A percentile compares a stretch with the other conserved stretches of the same genome.
phyloP scores from a whole-genome alignment of 257 asterid species.

The Nicotiana tabacum region DNA sequence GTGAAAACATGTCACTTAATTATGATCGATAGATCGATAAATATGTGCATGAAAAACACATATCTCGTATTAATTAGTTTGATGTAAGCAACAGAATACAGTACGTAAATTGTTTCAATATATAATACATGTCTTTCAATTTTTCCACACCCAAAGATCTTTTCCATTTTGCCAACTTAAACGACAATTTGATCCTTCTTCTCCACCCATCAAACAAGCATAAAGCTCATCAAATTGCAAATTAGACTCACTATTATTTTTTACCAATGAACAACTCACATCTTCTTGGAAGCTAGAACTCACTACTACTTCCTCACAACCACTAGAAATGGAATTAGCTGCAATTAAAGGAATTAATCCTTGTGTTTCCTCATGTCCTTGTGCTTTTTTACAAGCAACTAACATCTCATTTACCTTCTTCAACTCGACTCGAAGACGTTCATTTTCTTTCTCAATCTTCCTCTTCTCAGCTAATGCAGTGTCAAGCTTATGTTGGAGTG shows the following conservation, averaged over 20 bases:
- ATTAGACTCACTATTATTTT: constrained; percentile 22
- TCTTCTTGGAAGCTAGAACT: constrained; percentile 53
- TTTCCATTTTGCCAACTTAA: constrained; percentile 9
- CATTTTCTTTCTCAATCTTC: constrained; percentile 51
- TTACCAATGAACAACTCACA: constrained; percentile 50
- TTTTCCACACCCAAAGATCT: not conserved
- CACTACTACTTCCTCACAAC: constrained; percentile 49
- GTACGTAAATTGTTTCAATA: not conserved
- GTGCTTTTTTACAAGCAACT: constrained; percentile 19
- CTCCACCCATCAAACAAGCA: constrained; percentile 52
- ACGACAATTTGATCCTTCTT: constrained; percentile 17
- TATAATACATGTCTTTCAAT: not conserved
- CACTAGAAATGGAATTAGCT: constrained; percentile 48
- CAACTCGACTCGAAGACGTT: constrained; percentile 47
- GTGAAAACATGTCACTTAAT: not conserved
- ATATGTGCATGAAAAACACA: not conserved
- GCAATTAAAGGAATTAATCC: constrained; percentile 12
- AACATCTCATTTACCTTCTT: constrained; percentile 43
- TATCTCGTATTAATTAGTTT: too few relatives aligned
- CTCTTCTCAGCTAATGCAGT: constrained; percentile 50
- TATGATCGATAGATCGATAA: not conserved
- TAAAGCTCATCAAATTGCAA: constrained; percentile 61
- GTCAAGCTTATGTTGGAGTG: constrained; percentile 53
- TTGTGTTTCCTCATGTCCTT: constrained; percentile 10
- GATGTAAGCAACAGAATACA: fast-evolving